These are phyloP conservation scores for Phytophthora lateralis DNA, from an alignment of 352 stramenopile species.

Conservation along the genomic window DNA sequence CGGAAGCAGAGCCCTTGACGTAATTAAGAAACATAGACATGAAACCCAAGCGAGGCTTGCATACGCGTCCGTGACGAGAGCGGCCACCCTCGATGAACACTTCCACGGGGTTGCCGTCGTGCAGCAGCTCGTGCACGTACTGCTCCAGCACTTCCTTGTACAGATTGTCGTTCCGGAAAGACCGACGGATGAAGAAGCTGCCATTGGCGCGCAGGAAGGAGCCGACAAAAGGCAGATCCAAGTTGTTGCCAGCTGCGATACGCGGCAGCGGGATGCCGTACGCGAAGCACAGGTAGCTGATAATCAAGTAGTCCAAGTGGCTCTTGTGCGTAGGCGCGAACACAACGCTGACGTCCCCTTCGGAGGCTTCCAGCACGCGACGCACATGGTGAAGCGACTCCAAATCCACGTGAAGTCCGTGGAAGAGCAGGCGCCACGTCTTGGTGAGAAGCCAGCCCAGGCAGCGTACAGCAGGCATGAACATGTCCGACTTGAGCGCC, in stretches of 20 bases:
- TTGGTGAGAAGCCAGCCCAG: conserved; percentile 84
- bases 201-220: conserved; percentile 83
- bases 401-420: conserved; percentile 73
- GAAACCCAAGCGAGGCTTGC: conserved; percentile 74
- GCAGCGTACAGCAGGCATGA: conserved; percentile 71
- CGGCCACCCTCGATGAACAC: conserved; percentile 91
- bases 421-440: conserved; percentile 76
- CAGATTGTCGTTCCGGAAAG: conserved; percentile 67
- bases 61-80: conserved; percentile 79
- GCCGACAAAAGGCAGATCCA: conserved; percentile 83
- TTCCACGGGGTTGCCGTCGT: conserved; percentile 84
- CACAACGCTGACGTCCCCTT: conserved; percentile 71
- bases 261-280: conserved; percentile 86
- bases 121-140: conserved; percentile 85
- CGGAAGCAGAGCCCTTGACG: conserved; percentile 30
- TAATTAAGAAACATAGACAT: conserved; percentile 78
- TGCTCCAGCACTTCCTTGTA: conserved; percentile 88
- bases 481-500: conserved; percentile 74
- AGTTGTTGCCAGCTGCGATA: conserved; percentile 89
- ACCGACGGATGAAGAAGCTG: conserved; percentile 91
- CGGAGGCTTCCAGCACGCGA: conserved; percentile 48
- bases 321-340: conserved; percentile 90
- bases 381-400: conserved; percentile 66
- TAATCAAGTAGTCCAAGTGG: conserved; percentile 91
- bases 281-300: conserved; percentile 90